Conservation (phyloP, 768 basidiomycete genomes). For the Mycena floridula region DNA sequence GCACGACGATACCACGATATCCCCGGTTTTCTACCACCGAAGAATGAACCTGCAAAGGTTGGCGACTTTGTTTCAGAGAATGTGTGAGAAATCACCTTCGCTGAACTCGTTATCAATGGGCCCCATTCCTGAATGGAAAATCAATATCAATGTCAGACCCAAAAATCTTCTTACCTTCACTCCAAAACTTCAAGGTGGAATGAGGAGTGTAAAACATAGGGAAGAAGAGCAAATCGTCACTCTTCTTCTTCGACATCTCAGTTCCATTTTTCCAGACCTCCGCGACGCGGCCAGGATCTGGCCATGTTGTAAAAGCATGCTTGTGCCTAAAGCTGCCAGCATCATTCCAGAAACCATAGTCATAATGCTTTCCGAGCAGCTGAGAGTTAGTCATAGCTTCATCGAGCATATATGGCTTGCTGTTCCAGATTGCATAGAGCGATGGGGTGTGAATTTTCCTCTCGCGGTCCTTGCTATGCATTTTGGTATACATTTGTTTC, state of each 20-base stretch:
- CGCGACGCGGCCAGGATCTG: slow-evolving; percentile 32
- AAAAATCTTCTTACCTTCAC: too few species aligned
- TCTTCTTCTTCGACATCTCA: slow-evolving; percentile 18
- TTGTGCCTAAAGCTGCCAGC: slow-evolving; percentile 43
- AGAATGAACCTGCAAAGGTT: slow-evolving; percentile 42
- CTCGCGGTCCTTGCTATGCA: slow-evolving; percentile 43
- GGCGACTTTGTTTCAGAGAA: not conserved
- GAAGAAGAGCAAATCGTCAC: slow-evolving; percentile 44
- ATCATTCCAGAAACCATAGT: slow-evolving; percentile 56
- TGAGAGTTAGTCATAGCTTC: slow-evolving; percentile 27
- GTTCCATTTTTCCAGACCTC: slow-evolving; percentile 30
- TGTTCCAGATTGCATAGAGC: slow-evolving; percentile 51
- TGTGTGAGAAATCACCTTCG: slow-evolving; percentile 31
- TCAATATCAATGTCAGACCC: too few species aligned
- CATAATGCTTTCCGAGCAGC: slow-evolving; percentile 26
- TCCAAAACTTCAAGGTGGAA: slow-evolving; percentile 27
- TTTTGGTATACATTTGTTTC: slow-evolving; percentile 27
- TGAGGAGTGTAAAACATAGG: slow-evolving; percentile 34
- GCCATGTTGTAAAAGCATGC: slow-evolving; percentile 44
- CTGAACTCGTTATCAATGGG: slow-evolving; percentile 46
- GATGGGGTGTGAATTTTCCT: slow-evolving; percentile 34
- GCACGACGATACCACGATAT: slow-evolving; percentile 38
- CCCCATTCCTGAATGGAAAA: slow-evolving; percentile 37
- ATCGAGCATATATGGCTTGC: slow-evolving; percentile 44
- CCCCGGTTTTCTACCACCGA: slow-evolving; percentile 40